Conservation (phyloP, 164 flowering plant species). For the Aristolochia contorta region DNA sequence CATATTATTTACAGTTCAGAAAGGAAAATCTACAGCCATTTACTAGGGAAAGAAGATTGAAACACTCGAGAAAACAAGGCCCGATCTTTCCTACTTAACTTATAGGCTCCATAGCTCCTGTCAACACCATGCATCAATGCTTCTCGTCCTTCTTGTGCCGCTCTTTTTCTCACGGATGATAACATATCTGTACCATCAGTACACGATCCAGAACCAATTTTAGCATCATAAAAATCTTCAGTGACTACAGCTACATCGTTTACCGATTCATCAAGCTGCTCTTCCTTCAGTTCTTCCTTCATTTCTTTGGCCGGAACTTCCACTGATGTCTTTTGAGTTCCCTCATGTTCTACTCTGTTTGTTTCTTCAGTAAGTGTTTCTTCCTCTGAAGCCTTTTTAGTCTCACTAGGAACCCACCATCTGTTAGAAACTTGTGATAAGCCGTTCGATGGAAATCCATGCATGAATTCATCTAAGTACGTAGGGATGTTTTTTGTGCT, state of each 20-base stretch:
- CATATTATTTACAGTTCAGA: neutral
- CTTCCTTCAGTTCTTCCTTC: no score
- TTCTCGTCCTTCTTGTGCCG: conserved; percentile 44
- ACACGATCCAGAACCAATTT: conserved; percentile 2
- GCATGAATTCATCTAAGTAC: conserved; percentile 49
- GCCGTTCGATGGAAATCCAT: conserved; percentile 65
- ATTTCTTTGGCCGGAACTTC: no score
- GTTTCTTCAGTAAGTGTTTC: conserved; percentile 14
- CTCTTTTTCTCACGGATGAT: conserved; percentile 35
- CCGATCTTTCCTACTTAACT: conserved; percentile 24
- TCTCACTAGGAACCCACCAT: conserved; percentile 57
- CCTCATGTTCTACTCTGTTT: conserved; percentile 10
- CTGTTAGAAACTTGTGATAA: conserved; percentile 32
- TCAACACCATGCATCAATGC: conserved; percentile 37
- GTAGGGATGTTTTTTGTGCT: conserved; percentile 17
- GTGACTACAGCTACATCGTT: conserved; percentile 1
- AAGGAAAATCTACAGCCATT: neutral
- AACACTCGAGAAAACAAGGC: conserved; percentile 33
- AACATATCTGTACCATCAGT: conserved; percentile 26
- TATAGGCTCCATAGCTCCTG: conserved; percentile 19
- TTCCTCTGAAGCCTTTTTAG: conserved; percentile 9
- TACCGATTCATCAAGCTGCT: no score
- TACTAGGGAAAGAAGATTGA: conserved; percentile 14
- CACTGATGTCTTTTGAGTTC: no score
- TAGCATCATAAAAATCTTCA: conserved; percentile 7